Conservation (phyloP, 176 grass and related monocot species). For the Carex scoparia region DNA sequence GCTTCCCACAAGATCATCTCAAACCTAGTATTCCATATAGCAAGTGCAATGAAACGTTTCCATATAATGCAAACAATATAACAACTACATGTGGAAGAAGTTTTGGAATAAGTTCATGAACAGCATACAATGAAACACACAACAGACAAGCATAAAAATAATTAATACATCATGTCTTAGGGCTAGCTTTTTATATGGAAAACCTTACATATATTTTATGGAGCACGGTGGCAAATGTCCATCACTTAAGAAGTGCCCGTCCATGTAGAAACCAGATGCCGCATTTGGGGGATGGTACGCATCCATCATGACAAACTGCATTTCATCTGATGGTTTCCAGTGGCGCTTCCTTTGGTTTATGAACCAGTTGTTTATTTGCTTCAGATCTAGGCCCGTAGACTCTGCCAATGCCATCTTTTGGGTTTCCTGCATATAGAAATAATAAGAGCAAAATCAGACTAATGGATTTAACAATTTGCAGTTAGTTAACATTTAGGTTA, state of each 20-base stretch:
- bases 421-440: conserved; percentile 44
- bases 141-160: neutral
- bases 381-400: conserved; percentile 76
- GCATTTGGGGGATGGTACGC: conserved; percentile 47
- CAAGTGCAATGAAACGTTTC: neutral
- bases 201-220: conserved; percentile 24
- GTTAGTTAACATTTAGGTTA: neutral
- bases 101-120: neutral
- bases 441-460: neutral
- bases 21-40: neutral
- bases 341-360: conserved; percentile 98
- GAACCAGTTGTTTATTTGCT: conserved; percentile 99
- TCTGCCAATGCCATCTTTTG: conserved; percentile 77
- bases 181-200: neutral
- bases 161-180: neutral
- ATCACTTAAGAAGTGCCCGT: conserved; percentile 65
- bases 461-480: neutral
- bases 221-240: conserved; percentile 51
- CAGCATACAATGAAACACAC: conserved; percentile 16
- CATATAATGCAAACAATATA: neutral
- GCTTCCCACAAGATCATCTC: neutral
- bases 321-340: conserved; percentile 89
- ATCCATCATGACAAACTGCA: conserved; percentile 95
- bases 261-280: conserved; percentile 64
- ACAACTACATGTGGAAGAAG: neutral